phyloP scores from a whole-genome alignment of 2,329 filamentous ascomycete species.

The Coleophoma crateriformis region DNA sequence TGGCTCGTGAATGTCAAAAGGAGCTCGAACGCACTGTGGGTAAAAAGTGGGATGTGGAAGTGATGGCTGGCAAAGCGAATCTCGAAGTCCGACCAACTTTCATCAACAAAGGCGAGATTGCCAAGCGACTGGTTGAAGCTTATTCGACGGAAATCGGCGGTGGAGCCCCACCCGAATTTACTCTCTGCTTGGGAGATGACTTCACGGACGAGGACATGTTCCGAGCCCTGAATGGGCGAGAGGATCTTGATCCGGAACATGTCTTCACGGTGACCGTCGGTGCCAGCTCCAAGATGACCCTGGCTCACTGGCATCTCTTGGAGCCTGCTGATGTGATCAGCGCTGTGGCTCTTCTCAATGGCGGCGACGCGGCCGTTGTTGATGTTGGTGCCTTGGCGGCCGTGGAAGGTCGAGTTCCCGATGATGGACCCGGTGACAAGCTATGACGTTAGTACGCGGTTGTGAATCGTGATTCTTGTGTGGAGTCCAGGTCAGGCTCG shows the following conservation, averaged over 20 bases:
- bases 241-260: slow-evolving; percentile 51
- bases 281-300: slow-evolving; percentile 83
- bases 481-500: too few species aligned
- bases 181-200: slow-evolving; percentile 89
- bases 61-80: slow-evolving; percentile 96
- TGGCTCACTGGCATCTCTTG: slow-evolving; percentile 84
- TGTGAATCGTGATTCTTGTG: too few species aligned
- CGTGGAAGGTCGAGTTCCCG: slow-evolving; percentile 21
- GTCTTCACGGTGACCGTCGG: slow-evolving; percentile 91
- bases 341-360: slow-evolving; percentile 46
- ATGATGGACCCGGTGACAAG: slow-evolving; percentile 15
- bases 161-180: slow-evolving; percentile 67
- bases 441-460: slow-evolving; percentile 3
- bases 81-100: slow-evolving; percentile 94
- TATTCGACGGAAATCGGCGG: slow-evolving; percentile 49
- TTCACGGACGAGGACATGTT: slow-evolving; percentile 98
- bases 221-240: slow-evolving; percentile 65
- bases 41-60: slow-evolving; percentile 83
- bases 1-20: slow-evolving; percentile 75
- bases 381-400: slow-evolving; percentile 21
- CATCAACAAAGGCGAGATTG: slow-evolving; percentile 97
- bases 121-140: slow-evolving; percentile 71
- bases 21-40: slow-evolving; percentile 73
- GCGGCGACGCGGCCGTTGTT: slow-evolving; percentile 15
- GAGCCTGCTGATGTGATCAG: slow-evolving; percentile 87